Evolutionary conservation across 352 stramenopile species (phyloP).

Genomic region (Phytophthora pistaciae): DNA sequence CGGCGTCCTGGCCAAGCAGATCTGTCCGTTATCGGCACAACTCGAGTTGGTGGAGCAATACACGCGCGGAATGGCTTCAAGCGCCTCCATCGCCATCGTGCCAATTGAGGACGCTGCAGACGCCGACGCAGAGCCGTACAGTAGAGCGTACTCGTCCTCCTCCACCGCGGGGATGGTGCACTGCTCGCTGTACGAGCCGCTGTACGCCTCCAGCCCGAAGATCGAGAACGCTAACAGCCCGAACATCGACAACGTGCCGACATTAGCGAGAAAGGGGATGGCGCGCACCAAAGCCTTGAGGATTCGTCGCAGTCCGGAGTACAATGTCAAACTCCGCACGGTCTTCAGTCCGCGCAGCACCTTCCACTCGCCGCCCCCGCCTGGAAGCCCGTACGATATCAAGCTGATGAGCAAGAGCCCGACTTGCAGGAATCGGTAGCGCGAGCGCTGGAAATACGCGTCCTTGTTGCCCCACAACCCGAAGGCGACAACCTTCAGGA

Average conservation of each 20-base stretch:
- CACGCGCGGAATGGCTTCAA: slow-evolving; percentile 52
- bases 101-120: slow-evolving; percentile 20
- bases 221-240: slow-evolving; percentile 83
- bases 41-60: slow-evolving; percentile 60
- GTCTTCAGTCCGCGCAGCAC: slow-evolving; percentile 77
- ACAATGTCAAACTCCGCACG: slow-evolving; percentile 68
- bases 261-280: slow-evolving; percentile 81
- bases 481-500: slow-evolving; percentile 65
- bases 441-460: slow-evolving; percentile 63
- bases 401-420: slow-evolving; percentile 56
- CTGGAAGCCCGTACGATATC: slow-evolving; percentile 48
- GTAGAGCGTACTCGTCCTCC: neutral
- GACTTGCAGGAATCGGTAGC: slow-evolving; percentile 64
- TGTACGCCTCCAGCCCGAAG: slow-evolving; percentile 78
- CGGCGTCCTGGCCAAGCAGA: slow-evolving; percentile 42
- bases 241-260: slow-evolving; percentile 76
- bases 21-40: slow-evolving; percentile 45
- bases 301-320: slow-evolving; percentile 72
- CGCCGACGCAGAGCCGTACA: slow-evolving; percentile 12
- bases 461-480: slow-evolving; percentile 48
- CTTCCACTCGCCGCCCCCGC: slow-evolving; percentile 41
- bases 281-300: slow-evolving; percentile 69
- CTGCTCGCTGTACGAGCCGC: slow-evolving; percentile 58
- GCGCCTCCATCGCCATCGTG: slow-evolving; percentile 25
- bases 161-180: slow-evolving; percentile 38